Evolutionary conservation across 139 green algal genomes (phyloP), one percentile per base, ranked within the genome.

Genomic region (Raphidocelis subcapitata): DNA sequence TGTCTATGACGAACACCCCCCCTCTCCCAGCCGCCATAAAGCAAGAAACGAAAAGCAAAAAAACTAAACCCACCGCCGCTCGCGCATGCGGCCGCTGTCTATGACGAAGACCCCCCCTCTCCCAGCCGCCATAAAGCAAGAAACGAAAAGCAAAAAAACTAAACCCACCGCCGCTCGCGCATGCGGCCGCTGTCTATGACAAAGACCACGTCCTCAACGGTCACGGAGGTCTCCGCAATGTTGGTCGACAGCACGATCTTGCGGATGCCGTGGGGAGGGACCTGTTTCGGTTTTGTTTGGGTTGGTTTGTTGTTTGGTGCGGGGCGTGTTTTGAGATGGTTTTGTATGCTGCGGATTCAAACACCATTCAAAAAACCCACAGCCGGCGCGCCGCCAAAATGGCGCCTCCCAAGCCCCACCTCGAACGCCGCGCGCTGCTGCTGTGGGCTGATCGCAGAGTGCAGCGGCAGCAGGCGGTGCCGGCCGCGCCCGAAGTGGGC

Each of bases 181-280:
- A 91, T 77, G 72, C 90, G 87, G 33, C 94, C 94, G 26, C 61
- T 75, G 73, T 98, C 93, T 28, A 99, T 81, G 23, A 98, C 94
- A 61, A 87, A 93, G 31, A 97, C 92, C 18, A 98, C 89, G 65
- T 98, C 95, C 66, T 98, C 92, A 67, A 99, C 97, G 0, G 94
- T 98, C 32, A 99, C 80, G 37, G n/a, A n/a, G n/a, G 96, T 99
- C 84, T 99, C 96, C 0, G 96, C 96, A 59, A 99, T 98, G 85
- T 98, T 99, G 65, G 95, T 99, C 26, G 93, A 82, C 65, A 98
- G 75, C 47, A 99, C 90, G 20, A 98, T 82, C 74, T 97, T 97
- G 63, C 90, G 85, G 15, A 73, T 77, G 16, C 83, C 82, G 12
- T 79, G 75, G 1, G 83, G 86, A 3, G 90, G 31, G 0, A 81